Conservation (phyloP, 306 rosid genomes). For the Echinosophora koreensis region DNA sequence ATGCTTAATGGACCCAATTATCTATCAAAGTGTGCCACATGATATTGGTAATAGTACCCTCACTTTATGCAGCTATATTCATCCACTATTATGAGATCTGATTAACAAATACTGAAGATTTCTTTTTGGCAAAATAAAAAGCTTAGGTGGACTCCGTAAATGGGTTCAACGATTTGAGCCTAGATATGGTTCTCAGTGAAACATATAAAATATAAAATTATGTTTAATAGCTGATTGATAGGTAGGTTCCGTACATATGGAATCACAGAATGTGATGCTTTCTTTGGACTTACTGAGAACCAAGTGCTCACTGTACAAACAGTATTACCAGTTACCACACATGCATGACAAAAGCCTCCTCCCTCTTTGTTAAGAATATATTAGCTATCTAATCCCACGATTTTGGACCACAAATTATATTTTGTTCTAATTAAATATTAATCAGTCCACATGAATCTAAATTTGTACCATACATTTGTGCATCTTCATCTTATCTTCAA, state of each 20-base stretch:
- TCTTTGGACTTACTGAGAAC: slow-evolving; percentile 40
- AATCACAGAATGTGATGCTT: slow-evolving; percentile 56
- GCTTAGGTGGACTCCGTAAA: slow-evolving; percentile 32
- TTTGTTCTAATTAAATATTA: slow-evolving; percentile 43
- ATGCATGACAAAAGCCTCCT: slow-evolving; percentile 47
- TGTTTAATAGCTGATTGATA: slow-evolving; percentile 16
- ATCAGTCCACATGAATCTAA: slow-evolving; percentile 47
- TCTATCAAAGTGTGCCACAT: too few relatives aligned
- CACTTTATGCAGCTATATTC: neutral
- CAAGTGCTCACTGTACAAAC: slow-evolving; percentile 30
- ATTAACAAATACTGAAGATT: slow-evolving; percentile 36
- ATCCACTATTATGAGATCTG: slow-evolving; percentile 21
- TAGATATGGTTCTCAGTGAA: slow-evolving; percentile 22
- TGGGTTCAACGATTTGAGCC: slow-evolving; percentile 34
- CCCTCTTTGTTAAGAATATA: slow-evolving; percentile 43
- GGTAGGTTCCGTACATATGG: slow-evolving; percentile 62
- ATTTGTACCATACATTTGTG: slow-evolving; percentile 39
- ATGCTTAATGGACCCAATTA: too few relatives aligned
- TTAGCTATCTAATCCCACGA: slow-evolving; percentile 57
- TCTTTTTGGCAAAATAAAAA: slow-evolving; percentile 37
- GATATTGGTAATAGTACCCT: too few relatives aligned
- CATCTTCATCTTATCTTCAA: slow-evolving; percentile 55
- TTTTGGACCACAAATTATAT: slow-evolving; percentile 32
- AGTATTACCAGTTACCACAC: slow-evolving; percentile 2
- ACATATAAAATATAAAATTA: slow-evolving; percentile 29